Percentiles rank a stretch among this genome's conserved stretches.
Evolutionary conservation across 1,284 basidiomycete genomes (phyloP).

Genomic region (Volvariella surrecta): DNA sequence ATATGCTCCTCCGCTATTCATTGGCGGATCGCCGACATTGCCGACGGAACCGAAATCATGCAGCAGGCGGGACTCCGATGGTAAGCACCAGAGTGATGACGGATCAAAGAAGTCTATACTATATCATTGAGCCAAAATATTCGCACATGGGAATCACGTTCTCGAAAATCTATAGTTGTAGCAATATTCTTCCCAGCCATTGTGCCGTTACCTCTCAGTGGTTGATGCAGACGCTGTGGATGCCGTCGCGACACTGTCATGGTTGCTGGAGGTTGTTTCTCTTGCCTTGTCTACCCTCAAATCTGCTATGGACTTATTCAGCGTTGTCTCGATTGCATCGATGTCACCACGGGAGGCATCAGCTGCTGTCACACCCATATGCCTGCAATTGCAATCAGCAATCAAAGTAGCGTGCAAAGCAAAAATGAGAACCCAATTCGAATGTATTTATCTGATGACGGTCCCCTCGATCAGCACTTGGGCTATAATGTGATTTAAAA

Average conservation of each 20-base stretch:
- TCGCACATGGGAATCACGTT: too few relatives aligned
- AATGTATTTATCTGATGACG: constrained; percentile 52
- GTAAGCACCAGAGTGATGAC: background rate
- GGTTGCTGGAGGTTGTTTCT: background rate
- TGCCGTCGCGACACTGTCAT: background rate
- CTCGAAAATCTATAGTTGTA: too few relatives aligned
- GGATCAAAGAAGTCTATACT: background rate
- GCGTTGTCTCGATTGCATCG: constrained; percentile 12
- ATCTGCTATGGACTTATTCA: constrained; percentile 15
- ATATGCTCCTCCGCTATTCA: background rate
- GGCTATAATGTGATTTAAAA: constrained; percentile 9
- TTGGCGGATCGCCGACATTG: background rate
- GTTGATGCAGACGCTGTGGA: background rate
- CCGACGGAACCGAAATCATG: too few relatives aligned
- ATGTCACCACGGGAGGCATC: constrained; percentile 18
- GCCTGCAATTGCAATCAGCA: constrained; percentile 10
- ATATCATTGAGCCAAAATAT: too few relatives aligned
- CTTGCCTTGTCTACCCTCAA: constrained; percentile 3
- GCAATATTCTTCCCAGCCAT: background rate
- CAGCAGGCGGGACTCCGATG: constrained; percentile 2
- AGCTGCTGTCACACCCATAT: constrained; percentile 21
- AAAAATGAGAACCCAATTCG: constrained; percentile 44
- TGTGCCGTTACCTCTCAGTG: background rate
- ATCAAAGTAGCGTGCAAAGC: background rate
- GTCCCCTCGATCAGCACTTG: background rate